Evolutionary conservation across 352 stramenopile species (phyloP), one percentile per base, ranked within the genome.

Genomic region (Pythium periplocum): DNA sequence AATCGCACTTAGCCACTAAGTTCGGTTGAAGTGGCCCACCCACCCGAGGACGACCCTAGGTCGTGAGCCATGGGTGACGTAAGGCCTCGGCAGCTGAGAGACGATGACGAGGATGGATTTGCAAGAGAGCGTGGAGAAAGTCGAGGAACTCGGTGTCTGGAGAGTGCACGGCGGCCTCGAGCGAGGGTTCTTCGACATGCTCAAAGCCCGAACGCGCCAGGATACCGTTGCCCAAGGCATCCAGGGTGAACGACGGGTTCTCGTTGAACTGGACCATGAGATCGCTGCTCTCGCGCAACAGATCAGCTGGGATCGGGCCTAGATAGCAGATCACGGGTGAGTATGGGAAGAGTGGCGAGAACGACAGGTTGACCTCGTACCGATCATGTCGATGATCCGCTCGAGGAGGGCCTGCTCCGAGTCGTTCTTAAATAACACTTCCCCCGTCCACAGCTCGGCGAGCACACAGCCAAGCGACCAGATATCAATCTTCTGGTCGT

Each of bases 391-490:
- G 31, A 90, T 64, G 59, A 98, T 98, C 38, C 89, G 74, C 61
- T 92, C 94, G 36, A 99, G 75, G 59, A 99, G 92, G 7, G 86
- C 92, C 49, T 96, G 85, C 59, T 96, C 82, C 52, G 71, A 83
- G 57, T 96, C 82, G 60, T 93, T 91, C 36, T 82, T 73, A 61
- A 97, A 97, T 0, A 97, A 62, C 36, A 93, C 84, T 44, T 87
- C 69, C n/a, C 88, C 88, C 8, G 84, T 93, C 61, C 86, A 91
- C 42, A 96, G 73, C 59, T 97, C 88, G 26, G 79, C 86, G 10
- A 96, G 61, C 34, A 97, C 84, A 57, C 86, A 96, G 2, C 78
- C 89, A 34, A 96, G 79, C 42, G 77, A 93, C 89, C 89, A 97
- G 42, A 96, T 55, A 59, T 97, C 89, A 54, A 96, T 96, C 37